Conservation (phyloP, 1,139 yeast genomes). For the Nadsonia commutata region DNA sequence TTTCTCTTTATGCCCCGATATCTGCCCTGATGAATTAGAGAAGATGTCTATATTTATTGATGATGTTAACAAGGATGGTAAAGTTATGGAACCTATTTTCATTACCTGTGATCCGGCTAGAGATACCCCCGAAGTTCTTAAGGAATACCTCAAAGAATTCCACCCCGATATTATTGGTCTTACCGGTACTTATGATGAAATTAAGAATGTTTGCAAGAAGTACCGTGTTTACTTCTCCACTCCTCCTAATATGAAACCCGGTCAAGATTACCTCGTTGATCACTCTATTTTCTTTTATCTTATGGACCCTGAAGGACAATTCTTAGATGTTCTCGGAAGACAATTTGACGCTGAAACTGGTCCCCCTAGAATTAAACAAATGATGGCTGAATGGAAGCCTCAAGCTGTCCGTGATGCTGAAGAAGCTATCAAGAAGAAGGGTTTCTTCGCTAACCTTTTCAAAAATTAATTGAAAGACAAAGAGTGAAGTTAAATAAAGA, state of each 20-base stretch:
- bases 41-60: constrained; percentile 70
- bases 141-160: constrained; percentile 70
- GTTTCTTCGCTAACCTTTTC: constrained; percentile 7
- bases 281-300: constrained; percentile 91
- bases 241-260: constrained; percentile 84
- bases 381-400: constrained; percentile 66
- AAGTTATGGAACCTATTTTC: constrained; percentile 53
- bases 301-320: constrained; percentile 94
- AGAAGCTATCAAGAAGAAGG: constrained; percentile 7
- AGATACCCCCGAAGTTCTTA: constrained; percentile 71
- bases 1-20: constrained; percentile 93
- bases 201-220: constrained; percentile 70
- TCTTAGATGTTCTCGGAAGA: constrained; percentile 87
- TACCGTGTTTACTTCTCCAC: constrained; percentile 92
- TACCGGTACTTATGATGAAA: constrained; percentile 78
- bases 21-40: constrained; percentile 94
- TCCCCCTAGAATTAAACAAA: constrained; percentile 61
- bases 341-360: constrained; percentile 73
- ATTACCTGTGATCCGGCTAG: constrained; percentile 95
- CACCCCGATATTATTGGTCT: constrained; percentile 79
- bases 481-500: too few species aligned
- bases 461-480: neutral
- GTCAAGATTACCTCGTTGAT: constrained; percentile 91
- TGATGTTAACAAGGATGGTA: constrained; percentile 35
- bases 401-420: constrained; percentile 12